Evolutionary conservation across 2,329 filamentous ascomycete genomes (phyloP), one percentile per base, ranked within the genome.

Genomic region (Neofusicoccum sp.): DNA sequence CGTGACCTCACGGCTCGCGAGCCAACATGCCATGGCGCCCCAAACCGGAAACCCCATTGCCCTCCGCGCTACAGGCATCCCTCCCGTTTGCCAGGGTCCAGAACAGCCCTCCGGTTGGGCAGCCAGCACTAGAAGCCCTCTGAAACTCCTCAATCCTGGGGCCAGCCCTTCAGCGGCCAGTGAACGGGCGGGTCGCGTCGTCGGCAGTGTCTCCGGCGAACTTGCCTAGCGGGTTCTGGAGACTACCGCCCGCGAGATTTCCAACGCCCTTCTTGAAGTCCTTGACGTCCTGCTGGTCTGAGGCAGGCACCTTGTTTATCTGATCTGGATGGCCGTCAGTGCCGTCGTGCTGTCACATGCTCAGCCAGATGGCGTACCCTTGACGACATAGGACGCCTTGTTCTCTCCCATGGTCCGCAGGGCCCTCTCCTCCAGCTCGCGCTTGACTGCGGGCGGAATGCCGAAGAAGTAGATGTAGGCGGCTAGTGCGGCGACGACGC

Each of bases 391-490:
- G 14, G 75, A 77, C 66, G 76, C 74, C 68, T 83, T 82, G 73
- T 83, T 83, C 69, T 83, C 80, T 64, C 81, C 81, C 79, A 83
- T 82, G n/a, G 79, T 81, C 66, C 81, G 72, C 43, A 83, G 73
- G 3, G 80, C 81, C 61, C 77, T 72, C 34, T 77, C 73, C 67
- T 83, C 79, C 65, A 82, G 70, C 65, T 78, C 74, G 62, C 78
- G 77, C 72, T 83, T 82, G 62, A 78, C 66, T 65, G 79, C 77
- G 0, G 77, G 76, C 2, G 80, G 79, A 59, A 83, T 79, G 50
- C 81, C 81, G 69, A 82, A 81, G 66, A 82, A 66, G 70, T 79
- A 81, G 68, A 82, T 67, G 64, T 77, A 79, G 31, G 74, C 73
- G 43, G 71, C 73, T 31, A 76, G 62, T 47, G 76, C 49, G 45